Percentiles rank a stretch among this genome's conserved stretches.
phyloP scores from a whole-genome alignment of 768 basidiomycete species.

The Amanita polypyramis region DNA sequence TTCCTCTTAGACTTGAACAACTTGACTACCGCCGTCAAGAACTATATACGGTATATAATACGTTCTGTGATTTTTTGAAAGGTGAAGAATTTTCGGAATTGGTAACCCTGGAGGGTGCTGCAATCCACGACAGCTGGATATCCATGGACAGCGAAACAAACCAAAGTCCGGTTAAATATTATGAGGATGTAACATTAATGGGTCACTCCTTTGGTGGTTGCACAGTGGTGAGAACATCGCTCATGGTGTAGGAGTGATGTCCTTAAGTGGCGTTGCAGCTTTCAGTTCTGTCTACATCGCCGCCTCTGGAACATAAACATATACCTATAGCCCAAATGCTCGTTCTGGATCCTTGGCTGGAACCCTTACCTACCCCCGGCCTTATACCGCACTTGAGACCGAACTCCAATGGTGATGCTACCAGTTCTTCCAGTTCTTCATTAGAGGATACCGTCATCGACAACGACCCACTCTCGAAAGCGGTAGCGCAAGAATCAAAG shows the following conservation, averaged over 20 bases:
- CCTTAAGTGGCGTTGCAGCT: slow-evolving; percentile 27
- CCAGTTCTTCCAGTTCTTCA: slow-evolving; percentile 1
- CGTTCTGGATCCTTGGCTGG: slow-evolving; percentile 78
- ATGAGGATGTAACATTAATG: slow-evolving; percentile 26
- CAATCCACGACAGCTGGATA: slow-evolving; percentile 33
- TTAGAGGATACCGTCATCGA: slow-evolving; percentile 5
- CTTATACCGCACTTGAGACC: slow-evolving; percentile 23
- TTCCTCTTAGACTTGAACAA: slow-evolving; percentile 57
- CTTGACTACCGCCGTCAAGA: slow-evolving; percentile 61
- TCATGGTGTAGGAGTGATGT: background rate
- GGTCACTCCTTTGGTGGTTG: slow-evolving; percentile 41
- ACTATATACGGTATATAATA: slow-evolving; percentile 50
- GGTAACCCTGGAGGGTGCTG: slow-evolving; percentile 24
- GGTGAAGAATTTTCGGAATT: slow-evolving; percentile 23
- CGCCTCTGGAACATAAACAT: slow-evolving; percentile 26
- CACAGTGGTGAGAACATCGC: slow-evolving; percentile 25
- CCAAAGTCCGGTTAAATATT: slow-evolving; percentile 20
- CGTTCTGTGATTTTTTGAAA: slow-evolving; percentile 45
- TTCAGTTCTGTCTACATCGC: slow-evolving; percentile 41
- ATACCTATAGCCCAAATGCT: slow-evolving; percentile 51
- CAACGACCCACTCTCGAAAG: slow-evolving; percentile 3
- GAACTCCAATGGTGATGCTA: background rate
- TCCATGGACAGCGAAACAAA: slow-evolving; percentile 12
- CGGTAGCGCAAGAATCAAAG: background rate
- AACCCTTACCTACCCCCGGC: slow-evolving; percentile 57